Conservation (phyloP, 1,284 basidiomycete species). For the Leccinum laetum region DNA sequence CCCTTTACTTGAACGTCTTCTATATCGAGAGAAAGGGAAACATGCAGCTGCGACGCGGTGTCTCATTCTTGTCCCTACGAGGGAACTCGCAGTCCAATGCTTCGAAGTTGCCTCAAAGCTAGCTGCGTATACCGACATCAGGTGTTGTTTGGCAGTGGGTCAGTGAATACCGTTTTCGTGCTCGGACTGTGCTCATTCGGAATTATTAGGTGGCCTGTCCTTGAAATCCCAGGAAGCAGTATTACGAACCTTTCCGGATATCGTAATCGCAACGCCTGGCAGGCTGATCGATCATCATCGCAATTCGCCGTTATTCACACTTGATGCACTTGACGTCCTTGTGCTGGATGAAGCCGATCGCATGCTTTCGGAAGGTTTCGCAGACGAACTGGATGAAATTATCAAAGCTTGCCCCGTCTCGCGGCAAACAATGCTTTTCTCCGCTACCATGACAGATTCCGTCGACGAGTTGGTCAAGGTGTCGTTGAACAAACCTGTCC, state of each 20-base stretch:
- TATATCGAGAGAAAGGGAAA: slow-evolving; percentile 87
- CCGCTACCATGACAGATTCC: slow-evolving; percentile 97
- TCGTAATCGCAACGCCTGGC: slow-evolving; percentile 95
- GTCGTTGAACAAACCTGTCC: slow-evolving; percentile 89
- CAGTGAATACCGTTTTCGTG: slow-evolving; percentile 5
- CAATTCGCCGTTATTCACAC: slow-evolving; percentile 92
- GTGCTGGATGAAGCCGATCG: slow-evolving; percentile 98
- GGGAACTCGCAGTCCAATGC: slow-evolving; percentile 95
- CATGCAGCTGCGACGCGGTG: slow-evolving; percentile 92
- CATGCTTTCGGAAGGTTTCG: slow-evolving; percentile 97
- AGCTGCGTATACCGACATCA: slow-evolving; percentile 85
- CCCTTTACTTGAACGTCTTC: slow-evolving; percentile 88
- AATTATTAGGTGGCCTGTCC: slow-evolving; percentile 77
- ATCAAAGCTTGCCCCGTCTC: slow-evolving; percentile 86
- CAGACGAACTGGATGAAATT: slow-evolving; percentile 95
- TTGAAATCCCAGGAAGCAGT: slow-evolving; percentile 88
- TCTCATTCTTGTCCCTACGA: slow-evolving; percentile 89
- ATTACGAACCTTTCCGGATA: slow-evolving; percentile 85
- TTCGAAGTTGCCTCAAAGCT: slow-evolving; percentile 89
- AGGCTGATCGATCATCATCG: slow-evolving; percentile 96
- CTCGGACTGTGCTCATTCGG: slow-evolving; percentile 15
- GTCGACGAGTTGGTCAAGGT: slow-evolving; percentile 93
- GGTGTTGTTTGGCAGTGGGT: slow-evolving; percentile 90
- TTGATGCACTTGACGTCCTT: slow-evolving; percentile 92
- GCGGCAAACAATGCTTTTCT: slow-evolving; percentile 98